phyloP scores from a whole-genome alignment of 148 eudicot genomes.

The Vaccinium vitisidaea region DNA sequence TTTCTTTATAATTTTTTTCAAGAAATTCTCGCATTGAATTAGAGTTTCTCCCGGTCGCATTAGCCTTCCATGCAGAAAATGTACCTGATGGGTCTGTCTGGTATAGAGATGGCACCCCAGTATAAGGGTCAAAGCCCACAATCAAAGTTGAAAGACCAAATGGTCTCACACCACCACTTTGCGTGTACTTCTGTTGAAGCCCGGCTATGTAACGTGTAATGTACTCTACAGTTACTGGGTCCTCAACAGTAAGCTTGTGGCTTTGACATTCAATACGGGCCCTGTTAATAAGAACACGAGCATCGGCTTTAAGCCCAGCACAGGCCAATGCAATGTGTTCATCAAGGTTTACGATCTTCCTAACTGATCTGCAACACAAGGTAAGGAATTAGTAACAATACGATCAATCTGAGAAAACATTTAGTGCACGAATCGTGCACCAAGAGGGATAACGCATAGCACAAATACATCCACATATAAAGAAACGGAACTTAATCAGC shows the following conservation, averaged over 20 bases:
- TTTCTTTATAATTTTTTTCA: slow-evolving; percentile 95
- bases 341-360: slow-evolving; percentile 87
- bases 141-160: slow-evolving; percentile 98
- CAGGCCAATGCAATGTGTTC: slow-evolving; percentile 93
- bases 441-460: background rate
- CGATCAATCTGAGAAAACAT: background rate
- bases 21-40: slow-evolving; percentile 85
- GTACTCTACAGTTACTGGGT: slow-evolving; percentile 92
- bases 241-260: slow-evolving; percentile 91
- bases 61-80: slow-evolving; percentile 99
- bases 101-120: slow-evolving; percentile 75
- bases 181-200: slow-evolving; percentile 97
- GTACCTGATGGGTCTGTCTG: slow-evolving; percentile 99
- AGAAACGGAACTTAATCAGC: too few relatives aligned
- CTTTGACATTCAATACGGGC: slow-evolving; percentile 99
- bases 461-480: background rate
- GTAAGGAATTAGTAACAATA: slow-evolving; percentile 7
- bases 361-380: slow-evolving; percentile 63
- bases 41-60: slow-evolving; percentile 97
- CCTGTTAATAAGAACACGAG: slow-evolving; percentile 87
- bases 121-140: slow-evolving; percentile 92
- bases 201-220: slow-evolving; percentile 98
- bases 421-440: background rate
- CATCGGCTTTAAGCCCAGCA: slow-evolving; percentile 99
- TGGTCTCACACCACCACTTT: slow-evolving; percentile 99